Conservation (phyloP, 495 filamentous ascomycete species). For the Penicillium pulvis region DNA sequence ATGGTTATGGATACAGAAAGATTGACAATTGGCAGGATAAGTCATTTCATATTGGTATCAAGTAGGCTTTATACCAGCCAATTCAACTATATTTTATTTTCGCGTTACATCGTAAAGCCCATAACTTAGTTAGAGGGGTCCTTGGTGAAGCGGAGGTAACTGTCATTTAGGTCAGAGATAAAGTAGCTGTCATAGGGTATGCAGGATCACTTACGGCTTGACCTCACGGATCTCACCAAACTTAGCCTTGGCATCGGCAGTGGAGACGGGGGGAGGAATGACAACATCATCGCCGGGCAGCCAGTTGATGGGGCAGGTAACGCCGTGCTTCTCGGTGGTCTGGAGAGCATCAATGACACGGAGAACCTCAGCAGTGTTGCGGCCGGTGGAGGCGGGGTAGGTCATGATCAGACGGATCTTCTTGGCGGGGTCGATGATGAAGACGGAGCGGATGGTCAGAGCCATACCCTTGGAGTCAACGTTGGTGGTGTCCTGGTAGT, state of each 20-base stretch:
- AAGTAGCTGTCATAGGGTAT: background rate
- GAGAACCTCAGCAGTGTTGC: constrained; percentile 67
- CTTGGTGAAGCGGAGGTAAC: constrained; percentile 53
- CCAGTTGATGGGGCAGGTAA: constrained; percentile 69
- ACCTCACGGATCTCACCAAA: constrained; percentile 66
- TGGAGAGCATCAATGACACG: constrained; percentile 67
- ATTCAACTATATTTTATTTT: constrained; percentile 15
- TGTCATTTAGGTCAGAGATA: constrained; percentile 24
- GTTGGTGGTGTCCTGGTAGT: constrained; percentile 57
- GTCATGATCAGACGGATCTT: constrained; percentile 69
- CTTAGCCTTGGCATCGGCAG: constrained; percentile 65
- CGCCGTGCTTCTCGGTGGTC: constrained; percentile 62
- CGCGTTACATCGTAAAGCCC: constrained; percentile 23
- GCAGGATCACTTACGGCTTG: constrained; percentile 53
- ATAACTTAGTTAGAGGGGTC: constrained; percentile 38
- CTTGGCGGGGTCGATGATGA: constrained; percentile 70
- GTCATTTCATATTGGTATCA: constrained; percentile 30
- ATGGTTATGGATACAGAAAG: background rate
- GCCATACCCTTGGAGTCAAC: constrained; percentile 59
- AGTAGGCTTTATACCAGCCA: constrained; percentile 16
- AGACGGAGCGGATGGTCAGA: constrained; percentile 69
- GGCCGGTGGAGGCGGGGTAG: constrained; percentile 66
- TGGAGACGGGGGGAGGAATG: constrained; percentile 63
- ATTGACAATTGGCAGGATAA: constrained; percentile 10
- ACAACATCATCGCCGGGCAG: constrained; percentile 66